Evolutionary conservation across 306 rosid species (phyloP).

Genomic region (Cucurbita ficifolia): DNA sequence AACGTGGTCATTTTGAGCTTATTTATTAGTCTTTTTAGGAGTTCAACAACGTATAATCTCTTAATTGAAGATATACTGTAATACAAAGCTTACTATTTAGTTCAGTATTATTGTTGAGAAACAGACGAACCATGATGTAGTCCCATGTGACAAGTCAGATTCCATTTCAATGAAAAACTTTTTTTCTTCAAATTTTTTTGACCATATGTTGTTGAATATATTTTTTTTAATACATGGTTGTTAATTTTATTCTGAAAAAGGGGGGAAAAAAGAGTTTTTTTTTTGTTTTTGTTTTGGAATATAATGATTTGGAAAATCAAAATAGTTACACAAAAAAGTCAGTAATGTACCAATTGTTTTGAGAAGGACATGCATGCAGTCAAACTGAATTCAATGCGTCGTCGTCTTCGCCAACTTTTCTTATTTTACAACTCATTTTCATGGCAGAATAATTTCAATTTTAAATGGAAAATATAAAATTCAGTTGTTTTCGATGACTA

Average conservation of each 20-base stretch:
- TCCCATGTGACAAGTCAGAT: too few relatives aligned
- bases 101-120: too few relatives aligned
- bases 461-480: background rate
- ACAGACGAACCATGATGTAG: too few relatives aligned
- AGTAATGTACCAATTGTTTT: background rate
- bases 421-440: constrained; percentile 11
- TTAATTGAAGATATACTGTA: too few relatives aligned
- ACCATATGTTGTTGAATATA: background rate
- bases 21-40: too few relatives aligned
- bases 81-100: too few relatives aligned
- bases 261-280: background rate
- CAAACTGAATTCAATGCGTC: constrained; percentile 1
- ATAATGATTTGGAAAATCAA: background rate
- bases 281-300: background rate
- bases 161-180: too few relatives aligned
- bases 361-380: background rate
- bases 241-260: background rate
- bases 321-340: background rate
- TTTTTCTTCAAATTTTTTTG: background rate
- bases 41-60: too few relatives aligned
- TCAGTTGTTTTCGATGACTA: background rate
- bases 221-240: background rate
- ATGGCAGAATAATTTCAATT: background rate
- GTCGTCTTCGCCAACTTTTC: background rate
- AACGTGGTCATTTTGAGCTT: too few relatives aligned